Conservation (phyloP, 1,284 basidiomycete species). For the Pseudomicrostroma phylloplanum region DNA sequence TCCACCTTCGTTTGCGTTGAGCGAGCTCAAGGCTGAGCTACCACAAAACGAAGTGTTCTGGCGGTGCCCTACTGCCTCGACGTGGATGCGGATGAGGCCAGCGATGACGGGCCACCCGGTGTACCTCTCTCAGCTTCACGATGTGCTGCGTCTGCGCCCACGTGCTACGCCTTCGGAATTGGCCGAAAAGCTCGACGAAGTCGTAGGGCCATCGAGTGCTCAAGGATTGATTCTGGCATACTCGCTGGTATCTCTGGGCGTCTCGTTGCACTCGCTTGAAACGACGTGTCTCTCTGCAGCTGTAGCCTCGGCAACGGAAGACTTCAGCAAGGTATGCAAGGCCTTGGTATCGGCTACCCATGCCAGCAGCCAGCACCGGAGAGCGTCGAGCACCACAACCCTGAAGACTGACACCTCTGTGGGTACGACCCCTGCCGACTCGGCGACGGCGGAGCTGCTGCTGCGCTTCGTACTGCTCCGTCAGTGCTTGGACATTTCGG, state of each 20-base stretch:
- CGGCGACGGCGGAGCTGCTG: background rate
- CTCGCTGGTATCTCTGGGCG: conserved; percentile 5
- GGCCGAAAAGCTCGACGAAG: too few species aligned
- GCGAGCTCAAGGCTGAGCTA: conserved; percentile 9
- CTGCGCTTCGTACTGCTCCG: conserved; percentile 5
- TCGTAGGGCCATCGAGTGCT: background rate
- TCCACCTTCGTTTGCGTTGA: conserved; percentile 7
- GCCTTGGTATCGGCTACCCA: background rate
- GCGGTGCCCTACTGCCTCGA: background rate
- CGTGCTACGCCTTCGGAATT: too few species aligned
- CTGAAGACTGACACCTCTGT: background rate
- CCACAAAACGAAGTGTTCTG: conserved; percentile 6
- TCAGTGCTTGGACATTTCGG: background rate
- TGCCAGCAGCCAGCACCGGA: background rate
- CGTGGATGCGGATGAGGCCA: conserved; percentile 3
- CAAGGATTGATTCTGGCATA: conserved; percentile 1
- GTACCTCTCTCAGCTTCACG: background rate
- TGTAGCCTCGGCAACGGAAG: background rate
- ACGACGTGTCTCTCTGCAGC: background rate
- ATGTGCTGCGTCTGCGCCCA: background rate
- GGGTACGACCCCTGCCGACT: background rate
- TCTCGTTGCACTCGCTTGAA: background rate
- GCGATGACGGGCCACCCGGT: too few species aligned
- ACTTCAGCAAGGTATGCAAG: conserved; percentile 1
- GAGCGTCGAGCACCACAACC: background rate